These are phyloP conservation scores for Toxoplasma gondii DNA, from an alignment of 169 alveolate genomes.

Conservation along the genomic window DNA sequence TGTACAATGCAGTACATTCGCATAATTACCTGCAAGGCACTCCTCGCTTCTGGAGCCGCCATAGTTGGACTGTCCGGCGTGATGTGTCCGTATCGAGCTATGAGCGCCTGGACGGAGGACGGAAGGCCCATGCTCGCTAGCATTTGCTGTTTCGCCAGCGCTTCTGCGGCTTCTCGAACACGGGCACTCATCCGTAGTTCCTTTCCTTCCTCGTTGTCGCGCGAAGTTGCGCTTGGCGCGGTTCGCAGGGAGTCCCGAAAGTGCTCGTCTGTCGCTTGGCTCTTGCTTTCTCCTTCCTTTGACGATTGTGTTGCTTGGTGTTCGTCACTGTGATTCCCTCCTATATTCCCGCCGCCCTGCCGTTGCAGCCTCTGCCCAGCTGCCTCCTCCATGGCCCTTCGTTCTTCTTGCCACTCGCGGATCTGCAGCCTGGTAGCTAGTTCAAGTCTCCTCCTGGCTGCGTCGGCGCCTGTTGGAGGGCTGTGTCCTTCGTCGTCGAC, in stretches of 20 bases:
- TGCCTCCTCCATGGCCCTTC: not conserved
- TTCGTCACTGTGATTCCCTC: not conserved
- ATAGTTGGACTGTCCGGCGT: conserved; percentile 19
- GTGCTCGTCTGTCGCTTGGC: not conserved
- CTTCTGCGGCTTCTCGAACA: conserved; percentile 13
- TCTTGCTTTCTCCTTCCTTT: not conserved
- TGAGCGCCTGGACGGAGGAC: not conserved
- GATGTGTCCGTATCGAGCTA: not conserved
- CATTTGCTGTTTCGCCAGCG: not conserved
- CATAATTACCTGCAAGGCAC: not conserved
- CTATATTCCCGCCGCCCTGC: not conserved
- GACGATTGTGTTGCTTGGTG: not conserved
- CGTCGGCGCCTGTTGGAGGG: not conserved
- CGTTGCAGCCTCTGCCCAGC: not conserved
- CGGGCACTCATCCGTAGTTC: not conserved
- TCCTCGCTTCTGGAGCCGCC: not conserved
- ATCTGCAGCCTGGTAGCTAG: conserved; percentile 25
- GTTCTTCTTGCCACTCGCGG: conserved; percentile 28
- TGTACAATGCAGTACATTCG: not conserved
- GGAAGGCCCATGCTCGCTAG: not conserved
- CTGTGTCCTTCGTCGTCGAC: not conserved
- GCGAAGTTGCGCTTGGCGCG: not conserved
- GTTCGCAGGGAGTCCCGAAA: not conserved
- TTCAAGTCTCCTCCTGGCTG: conserved; percentile 6
- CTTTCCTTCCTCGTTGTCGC: not conserved